Base-by-base conservation (phyloP, 176 grass and related monocot genomes). In the Carex littledalei region DNA sequence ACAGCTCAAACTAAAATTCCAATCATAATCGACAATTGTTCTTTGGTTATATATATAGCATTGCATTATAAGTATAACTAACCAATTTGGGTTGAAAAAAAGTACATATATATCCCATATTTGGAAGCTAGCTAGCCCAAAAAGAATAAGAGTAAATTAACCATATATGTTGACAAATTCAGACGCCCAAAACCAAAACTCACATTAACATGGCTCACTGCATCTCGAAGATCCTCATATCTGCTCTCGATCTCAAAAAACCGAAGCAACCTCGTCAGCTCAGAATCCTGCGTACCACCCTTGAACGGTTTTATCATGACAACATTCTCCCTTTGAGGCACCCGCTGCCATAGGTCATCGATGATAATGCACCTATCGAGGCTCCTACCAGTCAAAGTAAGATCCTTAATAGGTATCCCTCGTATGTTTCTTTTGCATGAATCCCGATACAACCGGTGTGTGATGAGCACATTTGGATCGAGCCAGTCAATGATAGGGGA, bases 311-410 rank as follows among this genome's bases (percentile, higher is more conserved):
- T 81, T 41, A 63, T 32, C 79, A 0, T 57, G n/a, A 81, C 10
- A n/a, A 63, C 55, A 54, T 81, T 81, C 3, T 64, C 49, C 11
- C 11, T 39, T 3, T 81, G 60, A 1, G 11, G 14, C 34, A 62
- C 37, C 79, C 31, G 35, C 13, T 24, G 7, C 32, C 55, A 39
- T 22, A 1, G 12, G 31, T 81, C 79, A 1, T 81, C 58, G n/a
- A 81, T 37, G 2, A 62, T 62, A 12, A 81, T 5, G n/a, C 21
- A 81, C 57, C 39, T 81, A 31, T 81, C 79, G 14, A 81, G 79
- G 6, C 18, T 60, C 20, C 79, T 64, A 6, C 79, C 79, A 2
- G 79, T 81, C 11, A 21, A 20, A 63, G 55, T 18, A 63, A 81
- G 79, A 81, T 81, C 34, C 32, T 81, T 81, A 3, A 63, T 41